Conservation (phyloP, 768 basidiomycete species). For the Rickenella mellea region DNA sequence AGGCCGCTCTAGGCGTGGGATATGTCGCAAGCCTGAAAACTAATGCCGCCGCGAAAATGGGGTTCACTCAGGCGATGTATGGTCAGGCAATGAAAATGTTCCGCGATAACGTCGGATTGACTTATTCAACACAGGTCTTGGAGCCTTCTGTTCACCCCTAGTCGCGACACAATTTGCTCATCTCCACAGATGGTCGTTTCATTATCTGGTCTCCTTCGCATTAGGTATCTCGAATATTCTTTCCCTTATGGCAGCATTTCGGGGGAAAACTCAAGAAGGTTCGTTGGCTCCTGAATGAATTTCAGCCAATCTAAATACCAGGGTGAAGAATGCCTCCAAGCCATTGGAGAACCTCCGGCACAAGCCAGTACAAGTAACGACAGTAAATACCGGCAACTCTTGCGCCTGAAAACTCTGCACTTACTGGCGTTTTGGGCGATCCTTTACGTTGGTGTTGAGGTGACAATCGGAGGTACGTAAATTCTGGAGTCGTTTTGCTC, state of each 20-base stretch:
- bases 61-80: slow-evolving; percentile 56
- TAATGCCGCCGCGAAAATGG: slow-evolving; percentile 58
- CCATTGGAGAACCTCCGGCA: slow-evolving; percentile 8
- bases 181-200: slow-evolving; percentile 60
- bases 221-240: slow-evolving; percentile 50
- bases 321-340: too few species aligned
- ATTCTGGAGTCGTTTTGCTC: background rate
- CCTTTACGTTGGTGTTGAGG: slow-evolving; percentile 64
- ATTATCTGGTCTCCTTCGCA: slow-evolving; percentile 63
- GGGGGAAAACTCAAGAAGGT: slow-evolving; percentile 67
- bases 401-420: slow-evolving; percentile 45
- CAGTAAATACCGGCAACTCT: slow-evolving; percentile 35
- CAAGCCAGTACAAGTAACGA: slow-evolving; percentile 20
- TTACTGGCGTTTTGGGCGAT: slow-evolving; percentile 54
- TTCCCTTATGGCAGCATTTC: slow-evolving; percentile 49
- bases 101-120: too few species aligned
- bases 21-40: slow-evolving; percentile 52
- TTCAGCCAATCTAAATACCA: too few species aligned
- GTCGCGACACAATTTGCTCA: slow-evolving; percentile 76
- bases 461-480: slow-evolving; percentile 32
- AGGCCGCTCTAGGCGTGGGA: slow-evolving; percentile 69
- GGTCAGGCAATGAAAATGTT: too few species aligned
- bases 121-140: slow-evolving; percentile 14
- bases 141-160: slow-evolving; percentile 47
- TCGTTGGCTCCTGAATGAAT: slow-evolving; percentile 9